Conservation (phyloP, 805 yeast genomes). For the Sugiyamaella qingdaonensis region DNA sequence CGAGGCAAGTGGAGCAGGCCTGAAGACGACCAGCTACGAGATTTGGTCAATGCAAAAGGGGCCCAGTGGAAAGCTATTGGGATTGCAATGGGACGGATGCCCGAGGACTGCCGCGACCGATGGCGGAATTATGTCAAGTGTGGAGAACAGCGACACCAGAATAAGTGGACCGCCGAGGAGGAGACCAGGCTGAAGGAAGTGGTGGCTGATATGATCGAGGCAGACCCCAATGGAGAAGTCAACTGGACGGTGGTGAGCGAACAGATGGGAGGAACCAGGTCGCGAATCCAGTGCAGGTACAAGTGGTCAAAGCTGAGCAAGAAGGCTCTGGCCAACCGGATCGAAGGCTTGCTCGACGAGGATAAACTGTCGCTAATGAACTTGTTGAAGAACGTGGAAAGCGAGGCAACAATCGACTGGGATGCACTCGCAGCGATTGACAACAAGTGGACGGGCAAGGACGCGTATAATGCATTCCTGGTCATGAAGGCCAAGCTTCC, state of each 20-base stretch:
- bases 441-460: slow-evolving; percentile 57
- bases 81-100: slow-evolving; percentile 79
- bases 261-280: slow-evolving; percentile 79
- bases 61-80: slow-evolving; percentile 92
- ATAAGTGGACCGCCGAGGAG: slow-evolving; percentile 76
- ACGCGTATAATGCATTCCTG: slow-evolving; percentile 59
- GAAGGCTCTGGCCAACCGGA: slow-evolving; percentile 48
- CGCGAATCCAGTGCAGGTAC: slow-evolving; percentile 91
- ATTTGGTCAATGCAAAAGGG: slow-evolving; percentile 59
- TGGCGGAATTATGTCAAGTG: slow-evolving; percentile 96
- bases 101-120: slow-evolving; percentile 94
- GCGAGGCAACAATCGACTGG: slow-evolving; percentile 50
- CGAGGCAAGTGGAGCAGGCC: slow-evolving; percentile 88
- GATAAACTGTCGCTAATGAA: slow-evolving; percentile 50
- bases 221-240: slow-evolving; percentile 40
- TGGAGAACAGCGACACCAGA: slow-evolving; percentile 68
- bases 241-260: slow-evolving; percentile 94
- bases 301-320: slow-evolving; percentile 84
- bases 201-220: slow-evolving; percentile 46
- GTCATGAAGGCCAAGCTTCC: slow-evolving; percentile 50
- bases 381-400: slow-evolving; percentile 42
- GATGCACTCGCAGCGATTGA: slow-evolving; percentile 47
- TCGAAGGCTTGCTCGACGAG: slow-evolving; percentile 41
- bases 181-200: slow-evolving; percentile 59
- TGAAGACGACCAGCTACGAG: slow-evolving; percentile 67